phyloP scores from a whole-genome alignment of 225 moss, liverwort and hornwort species.

The Antitrichia curtipendula region DNA sequence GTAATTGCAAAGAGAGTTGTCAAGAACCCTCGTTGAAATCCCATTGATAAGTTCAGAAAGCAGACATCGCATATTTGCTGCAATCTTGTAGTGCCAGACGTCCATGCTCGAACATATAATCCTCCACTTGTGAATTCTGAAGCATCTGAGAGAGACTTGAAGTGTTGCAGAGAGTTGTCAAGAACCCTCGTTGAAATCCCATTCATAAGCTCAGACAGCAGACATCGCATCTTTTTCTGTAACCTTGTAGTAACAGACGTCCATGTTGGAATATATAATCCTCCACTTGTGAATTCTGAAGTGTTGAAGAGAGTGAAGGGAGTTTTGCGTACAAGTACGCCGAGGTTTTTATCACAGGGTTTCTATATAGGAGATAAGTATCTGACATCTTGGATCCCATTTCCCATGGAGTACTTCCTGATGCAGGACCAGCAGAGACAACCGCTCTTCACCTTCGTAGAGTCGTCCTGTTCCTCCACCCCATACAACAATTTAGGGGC shows the following conservation, averaged over 20 bases:
- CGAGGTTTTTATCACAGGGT: not conserved
- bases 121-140: not conserved
- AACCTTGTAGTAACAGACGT: not conserved
- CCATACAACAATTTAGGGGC: not conserved
- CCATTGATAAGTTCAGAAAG: not conserved
- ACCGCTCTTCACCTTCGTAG: slow-evolving; percentile 1
- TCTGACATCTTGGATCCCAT: slow-evolving; percentile 25
- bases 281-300: not conserved
- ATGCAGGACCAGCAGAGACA: slow-evolving; percentile 39
- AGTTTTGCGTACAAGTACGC: not conserved
- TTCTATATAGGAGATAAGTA: not conserved
- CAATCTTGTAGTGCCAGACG: not conserved
- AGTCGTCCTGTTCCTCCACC: not conserved
- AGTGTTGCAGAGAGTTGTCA: not conserved
- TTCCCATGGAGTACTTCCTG: slow-evolving; percentile 45
- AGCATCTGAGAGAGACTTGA: not conserved
- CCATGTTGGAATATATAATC: not conserved
- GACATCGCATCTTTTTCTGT: not conserved
- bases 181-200: not conserved
- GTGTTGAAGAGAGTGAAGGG: not conserved
- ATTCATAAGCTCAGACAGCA: not conserved
- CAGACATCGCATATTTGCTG: not conserved
- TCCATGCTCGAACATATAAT: not conserved
- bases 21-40: not conserved
- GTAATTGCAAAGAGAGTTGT: not conserved